Evolutionary conservation across 768 basidiomycete species (phyloP), one percentile per base, ranked within the genome.

Genomic region (Psilocybe cyanescens): DNA sequence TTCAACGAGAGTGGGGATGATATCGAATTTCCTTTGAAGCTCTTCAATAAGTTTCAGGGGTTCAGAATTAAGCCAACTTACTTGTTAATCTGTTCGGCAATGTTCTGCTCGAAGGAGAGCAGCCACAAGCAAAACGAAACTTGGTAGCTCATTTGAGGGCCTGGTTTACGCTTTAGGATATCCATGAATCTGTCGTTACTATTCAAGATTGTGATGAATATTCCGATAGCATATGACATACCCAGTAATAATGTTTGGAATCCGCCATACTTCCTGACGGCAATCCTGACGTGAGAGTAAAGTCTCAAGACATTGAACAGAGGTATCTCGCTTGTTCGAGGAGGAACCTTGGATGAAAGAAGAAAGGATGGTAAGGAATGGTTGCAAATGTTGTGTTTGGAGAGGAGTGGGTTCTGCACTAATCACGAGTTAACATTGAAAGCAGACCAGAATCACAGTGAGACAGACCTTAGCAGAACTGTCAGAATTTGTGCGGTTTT

Each of bases 141-240:
- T 81, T 97, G 95, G 72, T 99, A 99, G 77, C 86, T 91, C 88
- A 97, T 93, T 76, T 99, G 97, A 17, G 96, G 93, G 19, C 88
- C 86, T 14, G 92, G 88, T 63, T 87, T 91, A 55, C 87, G 81
- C 69, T 88, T 89, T 58, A 98, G 79, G 28, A 93, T 90, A 31
- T 95, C 92, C 4, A 95, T 84, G 48, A 97, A 80, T 19, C 95
- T 97, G 24, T 30, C 55, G 19, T 28, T 52, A 55, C 46, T 8
- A n/a, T 8, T 59, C 8, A 62, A 53, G 12, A 30, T 59, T 31
- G 17, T n/a, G 12, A 4, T 24, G 50, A 28, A 2, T 0, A 33
- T 17, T 4, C 16, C 3, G 14, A 35, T n/a, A 41, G 28, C 51
- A 48, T 57, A 29, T 35, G 2, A 68, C 81, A 57, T 67, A 91